Percentiles rank a stretch among this genome's conserved stretches.
Evolutionary conservation across 345 rosid genomes (phyloP).

Genomic region (Eucalyptus regnans): DNA sequence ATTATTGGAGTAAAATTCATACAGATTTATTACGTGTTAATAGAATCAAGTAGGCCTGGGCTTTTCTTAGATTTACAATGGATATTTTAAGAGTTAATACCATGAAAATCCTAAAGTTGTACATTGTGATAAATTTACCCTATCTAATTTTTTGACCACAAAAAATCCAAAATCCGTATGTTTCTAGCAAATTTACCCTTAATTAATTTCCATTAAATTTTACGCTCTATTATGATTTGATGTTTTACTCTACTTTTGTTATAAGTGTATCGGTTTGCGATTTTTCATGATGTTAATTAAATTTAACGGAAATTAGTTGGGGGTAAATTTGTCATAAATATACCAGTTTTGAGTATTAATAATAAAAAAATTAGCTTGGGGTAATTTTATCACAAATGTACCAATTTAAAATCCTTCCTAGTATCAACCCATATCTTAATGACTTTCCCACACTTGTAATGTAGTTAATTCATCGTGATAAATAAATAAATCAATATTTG

Average conservation of each 20-base stretch:
- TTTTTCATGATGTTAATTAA: too few species aligned
- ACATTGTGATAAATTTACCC: neutral
- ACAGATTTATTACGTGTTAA: neutral
- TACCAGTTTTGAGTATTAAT: fast-evolving
- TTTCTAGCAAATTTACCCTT: too few species aligned
- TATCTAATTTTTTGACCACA: too few species aligned
- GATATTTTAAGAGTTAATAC: neutral
- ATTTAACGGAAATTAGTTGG: too few species aligned
- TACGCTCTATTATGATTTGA: neutral
- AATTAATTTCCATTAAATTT: too few species aligned
- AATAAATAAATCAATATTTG: neutral
- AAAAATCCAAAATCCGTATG: neutral
- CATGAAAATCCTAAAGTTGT: neutral
- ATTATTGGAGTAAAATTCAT: neutral
- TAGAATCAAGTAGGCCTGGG: neutral
- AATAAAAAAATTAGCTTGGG: too few species aligned
- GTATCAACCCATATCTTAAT: neutral
- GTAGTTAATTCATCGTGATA: neutral
- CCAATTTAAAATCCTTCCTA: too few species aligned
- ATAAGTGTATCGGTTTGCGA: neutral
- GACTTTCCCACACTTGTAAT: neutral
- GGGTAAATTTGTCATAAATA: too few species aligned
- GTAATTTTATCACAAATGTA: too few species aligned
- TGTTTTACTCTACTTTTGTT: neutral
- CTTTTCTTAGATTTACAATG: neutral